phyloP scores from a whole-genome alignment of 345 rosid genomes.

The Boechera stricta region DNA sequence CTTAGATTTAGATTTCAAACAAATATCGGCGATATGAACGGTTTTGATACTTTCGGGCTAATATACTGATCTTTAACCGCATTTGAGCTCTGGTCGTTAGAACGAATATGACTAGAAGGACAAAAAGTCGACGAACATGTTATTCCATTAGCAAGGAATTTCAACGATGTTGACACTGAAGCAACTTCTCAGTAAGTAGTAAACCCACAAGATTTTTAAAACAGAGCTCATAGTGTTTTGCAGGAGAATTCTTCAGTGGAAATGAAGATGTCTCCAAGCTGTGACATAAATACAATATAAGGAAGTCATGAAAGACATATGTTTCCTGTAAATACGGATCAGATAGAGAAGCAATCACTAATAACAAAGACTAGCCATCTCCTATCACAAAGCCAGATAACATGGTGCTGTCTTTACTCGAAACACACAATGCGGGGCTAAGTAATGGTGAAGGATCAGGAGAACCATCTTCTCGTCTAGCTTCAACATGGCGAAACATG shows the following conservation, averaged over 20 bases:
- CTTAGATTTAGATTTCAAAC: conserved; percentile 72
- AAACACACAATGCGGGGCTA: conserved; percentile 46
- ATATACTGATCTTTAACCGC: conserved; percentile 34
- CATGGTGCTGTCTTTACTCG: conserved; percentile 81
- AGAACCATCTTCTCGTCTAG: conserved; percentile 59
- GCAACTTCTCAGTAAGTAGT: conserved; percentile 55
- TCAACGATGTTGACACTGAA: conserved; percentile 63
- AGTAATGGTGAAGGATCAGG: conserved; percentile 28
- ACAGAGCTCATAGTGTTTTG: not conserved
- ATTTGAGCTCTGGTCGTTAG: conserved; percentile 44
- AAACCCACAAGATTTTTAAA: not conserved
- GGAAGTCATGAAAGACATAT: no score
- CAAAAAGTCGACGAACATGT: conserved; percentile 84
- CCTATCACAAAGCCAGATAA: conserved; percentile 53
- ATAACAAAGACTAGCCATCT: conserved; percentile 54
- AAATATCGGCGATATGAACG: conserved; percentile 81
- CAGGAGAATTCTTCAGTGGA: conserved; percentile 74
- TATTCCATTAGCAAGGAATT: conserved; percentile 87
- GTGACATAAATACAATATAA: conserved; percentile 32
- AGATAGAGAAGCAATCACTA: conserved; percentile 80
- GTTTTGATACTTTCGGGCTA: conserved; percentile 92
- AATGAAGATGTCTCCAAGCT: conserved; percentile 62
- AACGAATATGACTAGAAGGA: conserved; percentile 89
- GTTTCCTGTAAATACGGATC: conserved; percentile 44
- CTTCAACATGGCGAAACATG: conserved; percentile 84